Percentiles rank a stretch among this genome's conserved stretches.
Evolutionary conservation across 2,329 filamentous ascomycete species (phyloP).

Genomic region (Penicillium olsonii): DNA sequence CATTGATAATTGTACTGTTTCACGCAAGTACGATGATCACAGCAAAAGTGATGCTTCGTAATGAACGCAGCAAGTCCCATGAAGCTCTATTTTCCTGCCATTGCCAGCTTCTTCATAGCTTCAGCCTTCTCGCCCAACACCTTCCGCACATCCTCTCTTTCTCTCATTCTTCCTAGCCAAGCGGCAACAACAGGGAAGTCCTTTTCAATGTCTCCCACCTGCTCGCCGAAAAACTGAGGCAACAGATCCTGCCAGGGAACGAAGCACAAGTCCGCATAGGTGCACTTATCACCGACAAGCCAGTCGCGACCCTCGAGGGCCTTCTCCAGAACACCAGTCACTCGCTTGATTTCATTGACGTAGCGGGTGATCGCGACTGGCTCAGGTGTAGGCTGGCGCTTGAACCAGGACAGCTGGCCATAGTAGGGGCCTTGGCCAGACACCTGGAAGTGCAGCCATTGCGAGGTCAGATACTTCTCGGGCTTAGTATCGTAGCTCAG

Average conservation of each 20-base stretch:
- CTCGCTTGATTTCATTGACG: slow-evolving; percentile 42
- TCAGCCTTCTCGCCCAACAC: too few relatives aligned
- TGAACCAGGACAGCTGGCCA: slow-evolving; percentile 48
- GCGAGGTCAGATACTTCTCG: slow-evolving; percentile 38
- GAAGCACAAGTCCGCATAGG: slow-evolving; percentile 45
- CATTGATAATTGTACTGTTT: too few relatives aligned
- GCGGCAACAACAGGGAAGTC: too few relatives aligned
- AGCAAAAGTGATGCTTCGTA: too few relatives aligned
- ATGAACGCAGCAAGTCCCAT: too few relatives aligned
- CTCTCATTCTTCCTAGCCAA: too few relatives aligned
- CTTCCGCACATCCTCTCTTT: too few relatives aligned
- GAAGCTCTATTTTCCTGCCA: too few relatives aligned
- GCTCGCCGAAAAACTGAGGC: too few relatives aligned
- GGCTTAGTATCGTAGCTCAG: slow-evolving; percentile 33
- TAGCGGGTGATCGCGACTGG: slow-evolving; percentile 46
- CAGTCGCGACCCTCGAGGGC: slow-evolving; percentile 36
- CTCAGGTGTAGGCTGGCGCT: slow-evolving; percentile 41
- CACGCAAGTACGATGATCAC: too few relatives aligned
- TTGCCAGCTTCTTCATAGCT: too few relatives aligned
- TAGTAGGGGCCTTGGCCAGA: slow-evolving; percentile 49
- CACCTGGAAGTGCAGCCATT: slow-evolving; percentile 42
- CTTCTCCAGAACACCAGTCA: slow-evolving; percentile 45
- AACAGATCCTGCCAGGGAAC: slow-evolving; percentile 30
- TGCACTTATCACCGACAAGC: slow-evolving; percentile 45
- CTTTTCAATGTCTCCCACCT: too few relatives aligned